Base-by-base conservation (phyloP, 2,329 filamentous ascomycete genomes). In the Domatiomyces globalis region DNA sequence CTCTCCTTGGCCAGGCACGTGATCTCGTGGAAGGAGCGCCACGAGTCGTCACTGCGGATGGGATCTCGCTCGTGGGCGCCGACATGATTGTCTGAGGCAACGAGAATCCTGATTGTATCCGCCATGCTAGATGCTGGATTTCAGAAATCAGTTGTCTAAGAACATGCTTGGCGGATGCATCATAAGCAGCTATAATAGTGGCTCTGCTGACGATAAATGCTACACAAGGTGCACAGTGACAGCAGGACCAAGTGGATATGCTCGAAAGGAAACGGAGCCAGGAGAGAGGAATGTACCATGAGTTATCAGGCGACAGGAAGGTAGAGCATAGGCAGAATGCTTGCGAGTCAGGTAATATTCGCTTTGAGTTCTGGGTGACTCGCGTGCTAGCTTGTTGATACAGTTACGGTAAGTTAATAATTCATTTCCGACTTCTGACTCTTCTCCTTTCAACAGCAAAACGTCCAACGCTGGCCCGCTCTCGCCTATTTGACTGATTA, bases 31-130 rank as follows among this genome's bases (percentile, higher is more conserved):
- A 98, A 98, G 2, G 84, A 87, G 65, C 82, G 84, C 89, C 90
- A 96, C 69, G 88, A 95, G 67, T 98, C 92, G 66, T 96, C 87
- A 58, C 89, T 90, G n/a, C 92, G 87, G 54, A 92, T 85, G 1
- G 87, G 80, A 67, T 98, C 89, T 61, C 89, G 83, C 69, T 98
- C 92, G 64, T 87, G 86, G 69, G 88, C 96, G 49, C 92, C 92
- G 54, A 98, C 92, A 84, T 98, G 92, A 61, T 94, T 96, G 67
- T 98, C 92, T 15, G 90, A 96, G 42, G 92, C 84, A 54, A 98
- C 78, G 39, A 98, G 81, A 58, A 98, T 92, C 58, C 87, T 87
- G 63, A 98, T 95, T 0, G 87, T 94, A 70, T 98, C 87, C 60
- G 85, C 69, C 49, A 72, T 77, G 43, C 9, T 15, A 10, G 29